These are phyloP conservation scores for Rhynchospora tenuis DNA, from an alignment of 176 grass and related monocot species.

Conservation along the genomic window DNA sequence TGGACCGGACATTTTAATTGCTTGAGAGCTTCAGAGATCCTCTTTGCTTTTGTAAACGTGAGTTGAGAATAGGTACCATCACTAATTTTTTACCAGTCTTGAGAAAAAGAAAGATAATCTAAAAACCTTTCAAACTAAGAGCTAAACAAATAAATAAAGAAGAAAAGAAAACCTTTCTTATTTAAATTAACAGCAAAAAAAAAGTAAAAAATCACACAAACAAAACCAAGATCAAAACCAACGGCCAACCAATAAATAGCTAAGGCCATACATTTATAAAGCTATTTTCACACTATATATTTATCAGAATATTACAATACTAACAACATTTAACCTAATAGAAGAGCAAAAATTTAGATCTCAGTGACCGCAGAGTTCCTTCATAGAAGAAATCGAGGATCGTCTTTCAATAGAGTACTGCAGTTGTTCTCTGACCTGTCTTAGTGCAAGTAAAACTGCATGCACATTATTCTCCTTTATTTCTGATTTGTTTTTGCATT, in stretches of 20 bases:
- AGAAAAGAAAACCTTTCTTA: background rate
- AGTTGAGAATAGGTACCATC: too few species aligned
- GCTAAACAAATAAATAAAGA: background rate
- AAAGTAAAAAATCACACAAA: slow-evolving; percentile 10
- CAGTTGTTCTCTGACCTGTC: slow-evolving; percentile 80
- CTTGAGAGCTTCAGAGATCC: too few species aligned
- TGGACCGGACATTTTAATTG: too few species aligned
- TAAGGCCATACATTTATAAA: background rate
- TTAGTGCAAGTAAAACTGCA: slow-evolving; percentile 70
- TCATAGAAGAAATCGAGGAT: slow-evolving; percentile 41
- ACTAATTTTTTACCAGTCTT: too few species aligned
- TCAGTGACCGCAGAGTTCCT: slow-evolving; percentile 56
- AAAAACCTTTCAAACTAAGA: background rate
- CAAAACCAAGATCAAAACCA: slow-evolving; percentile 4
- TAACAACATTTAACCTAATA: background rate
- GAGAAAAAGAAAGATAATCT: background rate
- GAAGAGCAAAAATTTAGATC: background rate
- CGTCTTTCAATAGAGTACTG: slow-evolving; percentile 49
- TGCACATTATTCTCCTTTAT: slow-evolving; percentile 48
- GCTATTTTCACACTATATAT: slow-evolving; percentile 33
- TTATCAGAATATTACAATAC: slow-evolving; percentile 20
- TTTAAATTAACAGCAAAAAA: background rate
- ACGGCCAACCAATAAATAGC: background rate
- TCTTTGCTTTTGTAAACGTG: too few species aligned
- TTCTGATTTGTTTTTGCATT: background rate